phyloP scores from a whole-genome alignment of 192 early-diverging fungal genomes.

The Mortierella alpina region DNA sequence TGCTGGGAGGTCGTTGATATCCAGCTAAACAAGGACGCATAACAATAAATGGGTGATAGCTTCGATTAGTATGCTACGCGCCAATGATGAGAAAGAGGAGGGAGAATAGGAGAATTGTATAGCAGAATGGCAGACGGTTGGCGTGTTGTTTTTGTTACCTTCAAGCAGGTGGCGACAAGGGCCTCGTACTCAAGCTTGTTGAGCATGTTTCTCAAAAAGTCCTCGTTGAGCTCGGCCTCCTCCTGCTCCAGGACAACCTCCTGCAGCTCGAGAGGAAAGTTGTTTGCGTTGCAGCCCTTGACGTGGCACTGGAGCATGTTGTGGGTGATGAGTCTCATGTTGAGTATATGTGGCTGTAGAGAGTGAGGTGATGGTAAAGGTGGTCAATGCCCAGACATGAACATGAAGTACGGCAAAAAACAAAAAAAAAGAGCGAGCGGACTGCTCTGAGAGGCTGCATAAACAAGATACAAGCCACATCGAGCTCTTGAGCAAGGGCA shows the following conservation, averaged over 20 bases:
- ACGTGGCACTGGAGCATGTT: slow-evolving; percentile 99
- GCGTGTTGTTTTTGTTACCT: slow-evolving; percentile 57
- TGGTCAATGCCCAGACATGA: neutral
- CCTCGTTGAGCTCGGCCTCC: slow-evolving; percentile 89
- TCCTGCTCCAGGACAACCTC: slow-evolving; percentile 85
- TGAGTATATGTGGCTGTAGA: neutral
- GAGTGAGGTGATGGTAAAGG: neutral
- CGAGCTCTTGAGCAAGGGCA: neutral
- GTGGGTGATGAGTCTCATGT: slow-evolving; percentile 94
- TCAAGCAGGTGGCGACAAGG: slow-evolving; percentile 68
- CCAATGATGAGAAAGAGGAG: neutral
- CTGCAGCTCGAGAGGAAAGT: slow-evolving; percentile 91
- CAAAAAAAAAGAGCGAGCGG: slow-evolving; percentile 9
- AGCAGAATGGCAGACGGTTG: neutral
- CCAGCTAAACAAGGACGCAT: slow-evolving; percentile 61
- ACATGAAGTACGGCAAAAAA: neutral
- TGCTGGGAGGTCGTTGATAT: slow-evolving; percentile 73
- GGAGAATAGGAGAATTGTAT: neutral
- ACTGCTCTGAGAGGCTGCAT: neutral
- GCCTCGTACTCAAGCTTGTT: slow-evolving; percentile 85
- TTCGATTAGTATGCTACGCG: too few species aligned
- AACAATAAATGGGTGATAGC: neutral
- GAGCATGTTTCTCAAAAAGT: slow-evolving; percentile 86
- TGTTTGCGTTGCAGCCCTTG: slow-evolving; percentile 90
- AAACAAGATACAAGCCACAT: slow-evolving; percentile 20